Conservation (phyloP, 163 green algal genomes). For the Prototheca wickerhamii region DNA sequence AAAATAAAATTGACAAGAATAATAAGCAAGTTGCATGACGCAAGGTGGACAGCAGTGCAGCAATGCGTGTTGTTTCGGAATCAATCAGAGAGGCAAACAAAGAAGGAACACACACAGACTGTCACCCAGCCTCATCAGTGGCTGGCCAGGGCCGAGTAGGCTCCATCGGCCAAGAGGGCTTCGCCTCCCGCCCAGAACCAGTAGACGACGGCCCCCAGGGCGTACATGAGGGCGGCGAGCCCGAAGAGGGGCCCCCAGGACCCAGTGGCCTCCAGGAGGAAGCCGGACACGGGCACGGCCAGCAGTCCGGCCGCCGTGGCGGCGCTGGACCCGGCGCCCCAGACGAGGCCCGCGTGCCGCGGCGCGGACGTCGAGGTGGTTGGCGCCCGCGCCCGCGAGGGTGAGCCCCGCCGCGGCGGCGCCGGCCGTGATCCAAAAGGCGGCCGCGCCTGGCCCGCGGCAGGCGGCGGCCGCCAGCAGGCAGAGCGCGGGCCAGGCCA, state of each 20-base stretch:
- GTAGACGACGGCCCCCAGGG: conserved; percentile 40
- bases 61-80: too few species aligned
- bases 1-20: too few species aligned
- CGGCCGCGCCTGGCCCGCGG: conserved; percentile 30
- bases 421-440: conserved; percentile 54
- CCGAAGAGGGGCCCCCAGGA: conserved; percentile 63
- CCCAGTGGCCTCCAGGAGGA: conserved; percentile 38
- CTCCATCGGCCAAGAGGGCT: conserved; percentile 17
- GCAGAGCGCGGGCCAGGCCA: conserved; percentile 61
- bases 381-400: conserved; percentile 57
- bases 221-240: conserved; percentile 52
- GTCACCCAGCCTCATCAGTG: too few species aligned
- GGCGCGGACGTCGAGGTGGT: conserved; percentile 74
- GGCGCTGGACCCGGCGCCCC: conserved; percentile 63
- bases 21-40: too few species aligned
- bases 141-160: too few species aligned
- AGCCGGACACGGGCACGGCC: conserved; percentile 36
- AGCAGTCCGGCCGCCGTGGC: conserved; percentile 65
- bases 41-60: too few species aligned
- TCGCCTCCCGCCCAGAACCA: conserved; percentile 14
- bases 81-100: too few species aligned
- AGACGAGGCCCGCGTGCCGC: conserved; percentile 58
- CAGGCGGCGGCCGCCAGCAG: conserved; percentile 50
- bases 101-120: too few species aligned
- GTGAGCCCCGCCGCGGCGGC: conserved; percentile 64